Conservation (phyloP, 1,284 basidiomycete species). For the Austroboletus niveus region DNA sequence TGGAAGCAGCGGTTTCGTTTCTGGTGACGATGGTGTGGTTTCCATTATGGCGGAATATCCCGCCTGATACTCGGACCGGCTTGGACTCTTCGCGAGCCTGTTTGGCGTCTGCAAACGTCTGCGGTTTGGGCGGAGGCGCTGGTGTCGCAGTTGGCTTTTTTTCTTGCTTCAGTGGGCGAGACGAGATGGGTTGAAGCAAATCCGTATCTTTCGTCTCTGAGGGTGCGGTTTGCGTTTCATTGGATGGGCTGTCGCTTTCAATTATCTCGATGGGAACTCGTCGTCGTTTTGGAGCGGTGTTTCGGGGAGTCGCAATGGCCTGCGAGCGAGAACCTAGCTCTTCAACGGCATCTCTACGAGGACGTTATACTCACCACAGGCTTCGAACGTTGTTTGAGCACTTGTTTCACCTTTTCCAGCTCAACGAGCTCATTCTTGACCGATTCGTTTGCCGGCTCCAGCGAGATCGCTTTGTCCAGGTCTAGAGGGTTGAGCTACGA, state of each 20-base stretch:
- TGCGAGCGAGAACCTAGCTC: conserved; percentile 10
- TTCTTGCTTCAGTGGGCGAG: conserved; percentile 21
- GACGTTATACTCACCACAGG: conserved; percentile 10
- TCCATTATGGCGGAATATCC: conserved; percentile 57
- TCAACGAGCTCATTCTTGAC: conserved; percentile 55
- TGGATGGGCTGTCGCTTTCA: conserved; percentile 34
- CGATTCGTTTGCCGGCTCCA: conserved; percentile 60
- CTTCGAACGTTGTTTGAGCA: conserved; percentile 31
- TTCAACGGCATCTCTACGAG: conserved; percentile 2
- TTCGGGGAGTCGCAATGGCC: conserved; percentile 9
- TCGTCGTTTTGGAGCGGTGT: conserved; percentile 41
- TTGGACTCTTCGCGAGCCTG: conserved; percentile 45
- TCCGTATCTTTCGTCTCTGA: conserved; percentile 4
- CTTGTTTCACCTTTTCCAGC: conserved; percentile 38
- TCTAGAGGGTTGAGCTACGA: conserved; percentile 42
- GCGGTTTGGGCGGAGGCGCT: conserved; percentile 19
- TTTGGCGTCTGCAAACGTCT: conserved; percentile 55
- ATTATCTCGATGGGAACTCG: conserved; percentile 71
- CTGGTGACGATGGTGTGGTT: conserved; percentile 44
- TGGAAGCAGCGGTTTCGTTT: conserved; percentile 6
- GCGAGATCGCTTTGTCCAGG: conserved; percentile 48
- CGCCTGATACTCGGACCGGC: conserved; percentile 51
- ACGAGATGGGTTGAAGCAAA: conserved; percentile 31
- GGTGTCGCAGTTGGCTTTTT: conserved; percentile 4
- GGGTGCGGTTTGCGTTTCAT: background rate